A percentile compares a stretch with the other conserved stretches of the same genome.
Conservation (phyloP, 2,329 filamentous ascomycete genomes). For the Microsporum ferrugineum region DNA sequence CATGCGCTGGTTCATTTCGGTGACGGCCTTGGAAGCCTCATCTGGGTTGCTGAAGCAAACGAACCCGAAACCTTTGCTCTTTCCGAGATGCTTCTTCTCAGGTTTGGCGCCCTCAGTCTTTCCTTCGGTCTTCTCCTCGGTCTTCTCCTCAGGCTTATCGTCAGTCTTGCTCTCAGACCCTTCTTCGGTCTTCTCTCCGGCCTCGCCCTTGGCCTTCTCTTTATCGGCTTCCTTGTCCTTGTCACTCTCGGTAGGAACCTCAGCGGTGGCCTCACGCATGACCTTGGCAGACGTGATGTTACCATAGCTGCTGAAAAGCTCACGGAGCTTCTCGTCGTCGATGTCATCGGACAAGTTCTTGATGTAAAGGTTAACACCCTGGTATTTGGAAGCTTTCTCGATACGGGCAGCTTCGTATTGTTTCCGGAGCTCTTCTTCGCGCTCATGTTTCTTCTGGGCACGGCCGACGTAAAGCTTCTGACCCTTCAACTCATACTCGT, state of each 20-base stretch:
- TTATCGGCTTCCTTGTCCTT: conserved; percentile 42
- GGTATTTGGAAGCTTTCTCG: conserved; percentile 98
- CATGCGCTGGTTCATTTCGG: conserved; percentile 99
- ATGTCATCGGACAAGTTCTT: conserved; percentile 97
- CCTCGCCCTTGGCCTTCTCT: conserved; percentile 38
- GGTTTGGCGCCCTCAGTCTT: conserved; percentile 43
- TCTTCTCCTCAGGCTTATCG: conserved; percentile 21
- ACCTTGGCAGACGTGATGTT: conserved; percentile 98
- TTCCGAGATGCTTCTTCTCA: conserved; percentile 63
- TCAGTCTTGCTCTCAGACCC: not conserved
- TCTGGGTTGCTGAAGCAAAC: conserved; percentile 99
- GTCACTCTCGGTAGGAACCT: conserved; percentile 35
- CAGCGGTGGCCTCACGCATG: conserved; percentile 63
- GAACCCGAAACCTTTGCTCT: conserved; percentile 99
- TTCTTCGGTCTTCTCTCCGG: conserved; percentile 38
- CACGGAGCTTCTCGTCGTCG: conserved; percentile 93
- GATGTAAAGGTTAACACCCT: conserved; percentile 98
- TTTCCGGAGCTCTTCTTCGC: conserved; percentile 96
- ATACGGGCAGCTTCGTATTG: conserved; percentile 95
- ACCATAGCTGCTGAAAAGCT: conserved; percentile 82
- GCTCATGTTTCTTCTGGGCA: conserved; percentile 99
- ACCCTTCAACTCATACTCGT: conserved; percentile 81
- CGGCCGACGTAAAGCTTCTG: conserved; percentile 97
- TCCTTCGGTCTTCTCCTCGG: conserved; percentile 39
- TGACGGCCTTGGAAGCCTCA: conserved; percentile 96